Percentiles rank a stretch among this genome's conserved stretches.
Conservation (phyloP, 2,329 filamentous ascomycete species). For the Neonectria neomacrospora region DNA sequence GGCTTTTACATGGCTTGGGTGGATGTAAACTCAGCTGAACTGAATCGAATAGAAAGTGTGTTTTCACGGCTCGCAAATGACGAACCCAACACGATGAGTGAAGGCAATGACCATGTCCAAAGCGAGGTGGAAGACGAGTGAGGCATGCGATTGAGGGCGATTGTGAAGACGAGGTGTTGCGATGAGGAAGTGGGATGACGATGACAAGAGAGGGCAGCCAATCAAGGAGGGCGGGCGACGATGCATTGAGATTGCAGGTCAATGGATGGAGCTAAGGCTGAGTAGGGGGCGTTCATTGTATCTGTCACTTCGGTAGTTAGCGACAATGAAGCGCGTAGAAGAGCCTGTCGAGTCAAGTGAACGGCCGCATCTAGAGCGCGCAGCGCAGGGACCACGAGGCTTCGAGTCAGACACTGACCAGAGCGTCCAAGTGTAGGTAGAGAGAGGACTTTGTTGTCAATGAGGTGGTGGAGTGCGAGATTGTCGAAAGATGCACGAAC, state of each 20-base stretch:
- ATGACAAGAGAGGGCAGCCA: conserved; percentile 4
- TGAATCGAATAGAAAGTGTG: conserved; percentile 9
- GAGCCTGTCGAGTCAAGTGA: conserved; percentile 2
- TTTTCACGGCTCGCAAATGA: conserved; percentile 18
- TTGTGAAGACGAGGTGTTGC: neutral
- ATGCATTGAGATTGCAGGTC: conserved; percentile 21
- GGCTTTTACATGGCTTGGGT: conserved; percentile 1
- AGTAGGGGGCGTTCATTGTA: neutral
- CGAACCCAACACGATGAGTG: neutral
- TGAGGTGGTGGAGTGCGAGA: too few species aligned
- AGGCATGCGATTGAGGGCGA: conserved; percentile 6
- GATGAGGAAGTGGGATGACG: neutral
- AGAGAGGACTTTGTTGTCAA: neutral
- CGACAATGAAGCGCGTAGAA: neutral
- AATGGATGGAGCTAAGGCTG: neutral
- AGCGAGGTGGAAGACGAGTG: neutral
- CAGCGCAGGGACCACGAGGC: neutral
- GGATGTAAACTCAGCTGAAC: neutral
- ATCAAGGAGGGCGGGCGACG: conserved; percentile 1
- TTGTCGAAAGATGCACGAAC: too few species aligned
- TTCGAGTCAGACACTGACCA: neutral
- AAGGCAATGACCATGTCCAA: conserved; percentile 11
- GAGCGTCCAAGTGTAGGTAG: neutral
- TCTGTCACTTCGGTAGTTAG: neutral
- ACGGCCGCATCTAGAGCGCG: neutral